Evolutionary conservation across 1,139 yeast species (phyloP).

Genomic region (Scheffersomyces quercinus): DNA sequence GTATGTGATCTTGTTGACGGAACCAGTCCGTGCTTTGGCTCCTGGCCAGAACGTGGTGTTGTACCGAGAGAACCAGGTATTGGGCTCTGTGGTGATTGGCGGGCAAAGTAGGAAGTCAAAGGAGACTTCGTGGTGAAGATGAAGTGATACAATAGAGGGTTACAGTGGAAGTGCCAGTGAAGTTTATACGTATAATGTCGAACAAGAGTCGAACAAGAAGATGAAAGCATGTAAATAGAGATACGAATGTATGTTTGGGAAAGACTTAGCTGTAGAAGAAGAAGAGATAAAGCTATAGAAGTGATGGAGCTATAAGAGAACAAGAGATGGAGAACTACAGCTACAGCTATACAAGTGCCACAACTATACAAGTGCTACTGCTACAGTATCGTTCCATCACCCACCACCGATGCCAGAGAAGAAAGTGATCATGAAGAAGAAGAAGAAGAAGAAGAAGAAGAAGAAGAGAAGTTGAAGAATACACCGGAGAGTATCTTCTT

Average conservation of each 20-base stretch:
- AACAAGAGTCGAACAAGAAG: background rate
- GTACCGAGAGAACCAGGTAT: slow-evolving; percentile 63
- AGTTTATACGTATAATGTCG: background rate
- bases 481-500: slow-evolving; percentile 27
- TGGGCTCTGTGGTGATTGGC: slow-evolving; percentile 69
- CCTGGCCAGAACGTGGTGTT: slow-evolving; percentile 86
- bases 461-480: slow-evolving; percentile 17
- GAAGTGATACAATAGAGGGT: background rate
- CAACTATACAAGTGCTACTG: no score
- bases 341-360: no score
- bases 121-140: background rate
- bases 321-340: no score
- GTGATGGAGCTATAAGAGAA: no score
- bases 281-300: background rate
- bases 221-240: background rate
- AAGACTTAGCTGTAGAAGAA: slow-evolving; percentile 1
- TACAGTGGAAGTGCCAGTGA: background rate
- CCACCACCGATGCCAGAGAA: background rate
- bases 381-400: background rate
- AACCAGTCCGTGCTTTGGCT: slow-evolving; percentile 71
- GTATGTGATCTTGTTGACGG: slow-evolving; percentile 35
- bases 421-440: slow-evolving; percentile 3
- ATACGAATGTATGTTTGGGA: background rate
- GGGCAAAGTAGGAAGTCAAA: slow-evolving; percentile 10
- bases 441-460: slow-evolving; percentile 17